Evolutionary conservation across 73 alveolate genomes (phyloP).

Genomic region (Tetrahymena malaccensis): DNA sequence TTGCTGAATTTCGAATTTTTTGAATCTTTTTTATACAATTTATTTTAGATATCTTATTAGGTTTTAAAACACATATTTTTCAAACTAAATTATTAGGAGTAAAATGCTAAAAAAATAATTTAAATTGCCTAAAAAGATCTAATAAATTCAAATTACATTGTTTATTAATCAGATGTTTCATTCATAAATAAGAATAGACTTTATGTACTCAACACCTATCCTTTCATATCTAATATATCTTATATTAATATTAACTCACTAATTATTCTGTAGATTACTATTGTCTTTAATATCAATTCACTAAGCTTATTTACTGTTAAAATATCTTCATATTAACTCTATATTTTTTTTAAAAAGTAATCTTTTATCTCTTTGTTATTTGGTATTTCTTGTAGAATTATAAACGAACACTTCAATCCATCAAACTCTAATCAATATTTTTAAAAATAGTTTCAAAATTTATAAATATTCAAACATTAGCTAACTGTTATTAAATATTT

Average conservation of each 20-base stretch:
- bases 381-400: neutral
- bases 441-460: neutral
- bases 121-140: neutral
- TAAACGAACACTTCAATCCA: neutral
- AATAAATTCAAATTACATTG: neutral
- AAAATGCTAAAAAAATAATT: neutral
- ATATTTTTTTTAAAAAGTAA: neutral
- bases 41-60: too few relatives aligned
- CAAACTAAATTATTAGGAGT: neutral
- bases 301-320: neutral
- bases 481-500: too few relatives aligned
- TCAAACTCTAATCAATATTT: neutral
- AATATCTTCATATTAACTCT: neutral
- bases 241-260: neutral
- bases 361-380: neutral
- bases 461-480: neutral
- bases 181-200: neutral
- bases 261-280: neutral
- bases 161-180: neutral
- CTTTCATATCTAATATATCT: neutral
- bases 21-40: neutral
- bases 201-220: neutral
- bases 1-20: neutral
- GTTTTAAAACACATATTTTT: neutral
- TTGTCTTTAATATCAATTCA: neutral